Conservation (phyloP, 345 rosid species). For the Euphorbia tirucalli region DNA sequence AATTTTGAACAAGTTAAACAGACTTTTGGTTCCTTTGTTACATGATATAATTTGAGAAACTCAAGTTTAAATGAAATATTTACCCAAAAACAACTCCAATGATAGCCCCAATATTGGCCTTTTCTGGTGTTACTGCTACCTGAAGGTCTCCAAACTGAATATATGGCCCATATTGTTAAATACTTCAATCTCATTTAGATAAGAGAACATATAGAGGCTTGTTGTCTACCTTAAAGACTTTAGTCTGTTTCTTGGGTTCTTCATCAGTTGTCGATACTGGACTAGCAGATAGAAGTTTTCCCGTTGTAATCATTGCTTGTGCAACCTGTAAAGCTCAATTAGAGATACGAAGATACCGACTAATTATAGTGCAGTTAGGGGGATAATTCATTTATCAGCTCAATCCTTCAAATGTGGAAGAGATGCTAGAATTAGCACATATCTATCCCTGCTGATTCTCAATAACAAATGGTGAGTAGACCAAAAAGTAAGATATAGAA, state of each 20-base stretch:
- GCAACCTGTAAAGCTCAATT: conserved; percentile 55
- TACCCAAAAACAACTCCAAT: conserved; percentile 74
- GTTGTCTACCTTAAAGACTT: conserved; percentile 67
- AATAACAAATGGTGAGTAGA: background rate
- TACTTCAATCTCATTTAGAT: background rate
- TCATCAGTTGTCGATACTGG: conserved; percentile 33
- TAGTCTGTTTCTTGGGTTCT: conserved; percentile 42
- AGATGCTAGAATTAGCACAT: background rate
- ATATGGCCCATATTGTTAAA: conserved; percentile 4
- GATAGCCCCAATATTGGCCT: conserved; percentile 72
- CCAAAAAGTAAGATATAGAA: background rate
- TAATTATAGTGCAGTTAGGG: background rate
- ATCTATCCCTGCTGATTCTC: background rate
- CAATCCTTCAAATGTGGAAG: background rate
- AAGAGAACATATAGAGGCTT: conserved; percentile 1
- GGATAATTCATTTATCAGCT: background rate
- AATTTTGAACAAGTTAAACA: background rate
- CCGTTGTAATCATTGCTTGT: conserved; percentile 66
- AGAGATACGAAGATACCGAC: background rate
- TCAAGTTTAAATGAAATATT: conserved; percentile 18
- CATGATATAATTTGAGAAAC: background rate
- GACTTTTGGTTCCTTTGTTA: background rate
- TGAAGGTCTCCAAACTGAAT: conserved; percentile 94
- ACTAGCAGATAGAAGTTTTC: conserved; percentile 55
- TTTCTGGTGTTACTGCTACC: conserved; percentile 64